Evolutionary conservation across 306 rosid genomes (phyloP).

Genomic region (Medicago ruthenica): DNA sequence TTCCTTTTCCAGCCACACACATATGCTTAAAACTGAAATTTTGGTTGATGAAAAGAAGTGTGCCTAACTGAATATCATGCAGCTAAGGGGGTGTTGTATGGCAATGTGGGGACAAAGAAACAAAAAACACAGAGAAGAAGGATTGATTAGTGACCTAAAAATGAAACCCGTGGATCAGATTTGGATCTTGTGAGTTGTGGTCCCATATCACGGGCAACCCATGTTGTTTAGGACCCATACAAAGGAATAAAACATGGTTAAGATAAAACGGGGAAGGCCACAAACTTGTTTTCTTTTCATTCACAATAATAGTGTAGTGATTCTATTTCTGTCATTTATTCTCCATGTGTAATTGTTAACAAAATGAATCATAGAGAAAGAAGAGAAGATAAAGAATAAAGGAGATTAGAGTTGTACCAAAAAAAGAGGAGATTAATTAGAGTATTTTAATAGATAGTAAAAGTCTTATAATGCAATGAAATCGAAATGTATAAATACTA

Average conservation of each 20-base stretch:
- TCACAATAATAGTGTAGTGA: too few species aligned
- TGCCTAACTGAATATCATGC: background rate
- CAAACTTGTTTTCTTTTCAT: too few species aligned
- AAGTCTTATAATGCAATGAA: too few species aligned
- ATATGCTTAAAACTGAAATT: background rate
- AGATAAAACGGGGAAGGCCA: too few species aligned
- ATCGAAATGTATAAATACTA: too few species aligned
- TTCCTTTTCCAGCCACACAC: background rate
- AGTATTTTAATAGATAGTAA: too few species aligned
- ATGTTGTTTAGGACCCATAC: background rate
- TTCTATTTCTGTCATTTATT: too few species aligned
- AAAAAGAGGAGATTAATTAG: too few species aligned
- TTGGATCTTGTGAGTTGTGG: slow-evolving; percentile 17
- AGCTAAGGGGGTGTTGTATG: background rate
- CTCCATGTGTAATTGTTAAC: too few species aligned
- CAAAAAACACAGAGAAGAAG: slow-evolving; percentile 1
- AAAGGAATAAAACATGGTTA: background rate
- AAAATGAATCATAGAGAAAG: too few species aligned
- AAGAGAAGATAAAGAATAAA: too few species aligned
- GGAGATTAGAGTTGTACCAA: too few species aligned
- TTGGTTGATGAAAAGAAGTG: background rate
- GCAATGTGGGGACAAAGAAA: slow-evolving; percentile 37
- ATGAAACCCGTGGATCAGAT: slow-evolving; percentile 43
- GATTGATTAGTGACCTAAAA: background rate
- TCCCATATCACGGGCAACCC: slow-evolving; percentile 13